These are phyloP conservation scores for Coemansia sp. DNA, from an alignment of 192 early-diverging fungal genomes.

Conservation along the genomic window DNA sequence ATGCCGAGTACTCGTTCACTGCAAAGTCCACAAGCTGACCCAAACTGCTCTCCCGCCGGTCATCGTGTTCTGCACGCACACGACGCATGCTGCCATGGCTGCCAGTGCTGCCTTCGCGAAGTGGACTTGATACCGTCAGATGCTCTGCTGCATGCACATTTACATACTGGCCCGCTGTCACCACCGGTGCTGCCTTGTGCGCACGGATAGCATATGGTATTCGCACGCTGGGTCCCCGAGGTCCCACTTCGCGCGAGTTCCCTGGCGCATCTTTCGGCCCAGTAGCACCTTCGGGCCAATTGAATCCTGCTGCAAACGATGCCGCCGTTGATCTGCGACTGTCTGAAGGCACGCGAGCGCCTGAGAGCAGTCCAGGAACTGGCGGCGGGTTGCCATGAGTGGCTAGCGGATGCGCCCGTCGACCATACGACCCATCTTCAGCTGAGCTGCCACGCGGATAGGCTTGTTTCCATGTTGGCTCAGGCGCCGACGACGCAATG, in stretches of 20 bases:
- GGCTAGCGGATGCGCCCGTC: not conserved
- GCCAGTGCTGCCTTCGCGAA: not conserved
- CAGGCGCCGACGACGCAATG: constrained; percentile 47
- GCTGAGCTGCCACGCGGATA: constrained; percentile 5
- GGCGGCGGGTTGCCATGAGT: not conserved
- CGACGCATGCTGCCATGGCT: not conserved
- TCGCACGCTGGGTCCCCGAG: not conserved
- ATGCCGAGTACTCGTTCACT: constrained; percentile 38
- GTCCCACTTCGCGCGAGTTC: not conserved
- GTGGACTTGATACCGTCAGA: constrained; percentile 6
- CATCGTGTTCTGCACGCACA: not conserved
- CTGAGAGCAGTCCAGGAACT: not conserved
- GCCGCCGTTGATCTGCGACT: constrained; percentile 16
- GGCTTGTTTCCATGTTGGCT: constrained; percentile 26
- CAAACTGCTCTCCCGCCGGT: not conserved
- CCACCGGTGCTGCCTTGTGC: constrained; percentile 7
- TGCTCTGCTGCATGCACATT: constrained; percentile 14
- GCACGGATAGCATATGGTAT: not conserved
- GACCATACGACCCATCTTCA: constrained; percentile 5
- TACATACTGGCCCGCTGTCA: constrained; percentile 19
- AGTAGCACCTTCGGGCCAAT: constrained; percentile 2
- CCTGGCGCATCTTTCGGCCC: not conserved
- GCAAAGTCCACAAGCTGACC: constrained; percentile 30
- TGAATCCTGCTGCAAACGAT: constrained; percentile 27
- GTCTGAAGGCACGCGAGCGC: not conserved